phyloP scores from a whole-genome alignment of 345 rosid genomes.

The Eucalyptus microcorys region DNA sequence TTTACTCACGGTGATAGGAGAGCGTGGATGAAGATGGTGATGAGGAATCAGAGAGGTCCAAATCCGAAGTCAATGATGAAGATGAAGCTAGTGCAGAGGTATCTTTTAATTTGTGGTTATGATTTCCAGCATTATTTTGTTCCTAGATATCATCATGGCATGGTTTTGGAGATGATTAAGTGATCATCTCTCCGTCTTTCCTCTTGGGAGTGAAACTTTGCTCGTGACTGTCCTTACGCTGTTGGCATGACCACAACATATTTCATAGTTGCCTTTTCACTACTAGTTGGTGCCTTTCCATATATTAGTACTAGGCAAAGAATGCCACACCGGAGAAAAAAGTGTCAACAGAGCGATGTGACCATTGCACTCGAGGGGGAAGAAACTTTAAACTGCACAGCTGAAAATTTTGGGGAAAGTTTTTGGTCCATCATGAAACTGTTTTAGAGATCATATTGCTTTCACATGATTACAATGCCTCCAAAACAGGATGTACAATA shows the following conservation, averaged over 20 bases:
- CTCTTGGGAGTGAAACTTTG: neutral
- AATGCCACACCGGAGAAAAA: neutral
- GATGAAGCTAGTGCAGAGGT: slow-evolving; percentile 27
- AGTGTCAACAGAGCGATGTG: neutral
- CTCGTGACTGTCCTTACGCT: neutral
- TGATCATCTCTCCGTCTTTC: neutral
- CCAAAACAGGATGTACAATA: neutral
- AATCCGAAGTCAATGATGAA: slow-evolving; percentile 61
- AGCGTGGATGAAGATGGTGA: slow-evolving; percentile 20
- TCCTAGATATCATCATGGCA: neutral
- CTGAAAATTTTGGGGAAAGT: neutral
- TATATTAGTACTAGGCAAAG: neutral
- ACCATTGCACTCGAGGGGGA: neutral
- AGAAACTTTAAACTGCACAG: neutral
- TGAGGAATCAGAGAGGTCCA: slow-evolving; percentile 54
- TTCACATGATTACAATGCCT: neutral
- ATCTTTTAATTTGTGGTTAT: neutral
- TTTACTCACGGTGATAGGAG: slow-evolving; percentile 9
- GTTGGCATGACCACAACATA: neutral
- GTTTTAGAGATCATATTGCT: neutral
- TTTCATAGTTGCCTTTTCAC: neutral
- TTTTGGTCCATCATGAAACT: neutral
- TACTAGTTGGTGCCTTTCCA: neutral
- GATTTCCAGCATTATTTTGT: slow-evolving; percentile 3
- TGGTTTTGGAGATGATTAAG: neutral